These are phyloP conservation scores for Alternaria triticimaculans DNA, from an alignment of 2,329 filamentous ascomycete species.

Conservation along the genomic window DNA sequence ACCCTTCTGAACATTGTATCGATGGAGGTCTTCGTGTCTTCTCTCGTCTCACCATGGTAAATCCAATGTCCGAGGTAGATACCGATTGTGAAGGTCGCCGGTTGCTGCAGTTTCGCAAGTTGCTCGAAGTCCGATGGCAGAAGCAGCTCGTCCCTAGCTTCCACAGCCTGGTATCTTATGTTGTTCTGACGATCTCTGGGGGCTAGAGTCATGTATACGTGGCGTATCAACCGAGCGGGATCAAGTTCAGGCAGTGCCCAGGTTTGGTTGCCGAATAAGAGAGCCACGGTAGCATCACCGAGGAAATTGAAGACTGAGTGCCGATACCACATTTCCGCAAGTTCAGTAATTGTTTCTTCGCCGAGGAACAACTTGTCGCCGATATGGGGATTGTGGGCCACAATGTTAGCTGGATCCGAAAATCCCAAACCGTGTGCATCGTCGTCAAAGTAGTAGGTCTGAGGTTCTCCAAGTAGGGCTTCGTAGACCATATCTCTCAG, in stretches of 20 bases:
- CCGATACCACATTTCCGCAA: neutral
- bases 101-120: neutral
- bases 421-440: neutral
- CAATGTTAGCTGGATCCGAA: neutral
- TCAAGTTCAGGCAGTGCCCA: neutral
- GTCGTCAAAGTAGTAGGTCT: neutral
- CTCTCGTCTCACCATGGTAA: neutral
- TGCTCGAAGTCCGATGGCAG: neutral
- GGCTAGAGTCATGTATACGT: neutral
- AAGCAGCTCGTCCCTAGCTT: neutral
- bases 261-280: neutral
- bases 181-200: neutral
- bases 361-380: neutral
- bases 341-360: neutral
- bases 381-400: neutral
- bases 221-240: neutral
- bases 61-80: neutral
- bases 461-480: neutral
- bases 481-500: neutral
- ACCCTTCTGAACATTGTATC: neutral
- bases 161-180: neutral
- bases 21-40: accelerated
- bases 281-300: neutral
- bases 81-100: neutral
- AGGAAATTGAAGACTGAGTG: neutral